These are phyloP conservation scores for Jatropha curcas DNA, from an alignment of 345 rosid species.

Conservation along the genomic window DNA sequence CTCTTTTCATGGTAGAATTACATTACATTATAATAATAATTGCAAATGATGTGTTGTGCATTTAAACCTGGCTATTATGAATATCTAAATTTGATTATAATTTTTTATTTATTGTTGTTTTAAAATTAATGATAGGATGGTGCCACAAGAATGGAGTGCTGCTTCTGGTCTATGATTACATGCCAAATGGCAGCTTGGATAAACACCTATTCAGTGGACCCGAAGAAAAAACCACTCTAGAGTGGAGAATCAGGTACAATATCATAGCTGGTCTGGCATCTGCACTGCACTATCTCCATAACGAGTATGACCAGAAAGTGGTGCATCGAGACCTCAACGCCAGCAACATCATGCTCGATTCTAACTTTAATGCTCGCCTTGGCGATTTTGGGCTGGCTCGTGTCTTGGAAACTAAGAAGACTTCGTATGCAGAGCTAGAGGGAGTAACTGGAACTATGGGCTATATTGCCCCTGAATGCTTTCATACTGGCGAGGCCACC, in stretches of 20 bases:
- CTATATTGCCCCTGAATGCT: conserved; percentile 59
- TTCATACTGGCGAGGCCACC: conserved; percentile 58
- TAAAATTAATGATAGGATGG: conserved; percentile 39
- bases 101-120: not conserved
- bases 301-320: conserved; percentile 59
- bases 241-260: conserved; percentile 46
- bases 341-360: conserved; percentile 60
- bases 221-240: conserved; percentile 21
- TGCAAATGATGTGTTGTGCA: not conserved
- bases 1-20: too few relatives aligned
- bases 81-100: not conserved
- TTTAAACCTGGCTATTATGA: not conserved
- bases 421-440: conserved; percentile 54
- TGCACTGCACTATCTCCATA: conserved; percentile 59
- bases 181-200: conserved; percentile 70
- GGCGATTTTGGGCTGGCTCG: conserved; percentile 64
- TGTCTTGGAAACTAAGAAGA: conserved; percentile 50
- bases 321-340: conserved; percentile 70
- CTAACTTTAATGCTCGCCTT: conserved; percentile 53
- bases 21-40: not conserved
- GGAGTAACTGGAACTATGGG: conserved; percentile 57
- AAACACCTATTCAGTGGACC: conserved; percentile 39
- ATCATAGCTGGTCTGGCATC: conserved; percentile 51
- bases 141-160: conserved; percentile 53
- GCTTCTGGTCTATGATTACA: conserved; percentile 54